Evolutionary conservation across 805 yeast genomes (phyloP).

Genomic region (Candida piceae): DNA sequence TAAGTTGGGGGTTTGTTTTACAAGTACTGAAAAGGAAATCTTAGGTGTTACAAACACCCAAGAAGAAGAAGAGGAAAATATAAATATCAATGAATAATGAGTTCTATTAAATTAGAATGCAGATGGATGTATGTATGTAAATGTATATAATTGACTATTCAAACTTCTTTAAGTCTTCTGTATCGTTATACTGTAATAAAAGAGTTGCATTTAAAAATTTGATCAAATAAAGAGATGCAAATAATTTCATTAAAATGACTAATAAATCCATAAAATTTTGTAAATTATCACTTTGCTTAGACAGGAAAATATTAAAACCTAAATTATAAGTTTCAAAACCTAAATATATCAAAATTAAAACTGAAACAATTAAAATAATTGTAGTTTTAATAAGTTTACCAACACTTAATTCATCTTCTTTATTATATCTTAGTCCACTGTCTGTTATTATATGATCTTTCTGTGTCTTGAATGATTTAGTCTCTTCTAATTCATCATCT

Average conservation of each 20-base stretch:
- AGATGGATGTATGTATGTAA: too few species aligned
- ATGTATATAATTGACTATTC: too few species aligned
- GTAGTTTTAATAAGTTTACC: constrained; percentile 16
- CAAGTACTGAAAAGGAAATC: constrained; percentile 3
- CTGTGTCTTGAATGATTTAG: background rate
- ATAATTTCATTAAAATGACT: constrained; percentile 13
- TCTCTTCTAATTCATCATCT: background rate
- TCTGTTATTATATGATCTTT: background rate
- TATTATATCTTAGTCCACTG: constrained; percentile 13
- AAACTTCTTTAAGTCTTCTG: constrained; percentile 26
- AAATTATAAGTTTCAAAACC: constrained; percentile 2
- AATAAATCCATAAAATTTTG: constrained; percentile 10
- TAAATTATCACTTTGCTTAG: constrained; percentile 1
- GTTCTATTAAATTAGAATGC: too few species aligned
- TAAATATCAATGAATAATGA: too few species aligned
- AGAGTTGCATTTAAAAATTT: constrained; percentile 18
- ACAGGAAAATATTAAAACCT: background rate
- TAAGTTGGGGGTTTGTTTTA: constrained; percentile 25
- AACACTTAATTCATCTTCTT: constrained; percentile 18
- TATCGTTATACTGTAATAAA: constrained; percentile 20
- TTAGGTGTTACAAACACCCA: background rate
- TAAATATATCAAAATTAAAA: background rate
- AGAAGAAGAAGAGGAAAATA: constrained; percentile 1
- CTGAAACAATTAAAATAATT: background rate
- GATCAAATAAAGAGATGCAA: constrained; percentile 12